A percentile compares a stretch with the other conserved stretches of the same genome.
Evolutionary conservation across 768 basidiomycete species (phyloP).

Genomic region (Hygrophoropsis aurantiaca): DNA sequence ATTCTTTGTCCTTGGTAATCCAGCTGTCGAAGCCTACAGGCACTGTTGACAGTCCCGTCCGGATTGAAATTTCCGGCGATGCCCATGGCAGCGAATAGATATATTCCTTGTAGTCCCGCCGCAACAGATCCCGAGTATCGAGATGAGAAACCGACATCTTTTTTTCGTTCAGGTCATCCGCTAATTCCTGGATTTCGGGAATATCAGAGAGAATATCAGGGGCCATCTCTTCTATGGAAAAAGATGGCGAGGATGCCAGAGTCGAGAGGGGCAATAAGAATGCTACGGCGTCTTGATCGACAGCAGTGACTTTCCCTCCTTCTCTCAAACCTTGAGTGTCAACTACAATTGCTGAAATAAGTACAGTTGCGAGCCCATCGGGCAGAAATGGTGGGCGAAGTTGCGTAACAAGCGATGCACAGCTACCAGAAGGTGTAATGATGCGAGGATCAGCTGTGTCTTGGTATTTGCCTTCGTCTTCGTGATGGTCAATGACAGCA

Average conservation of each 20-base stretch:
- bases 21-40: conserved; percentile 66
- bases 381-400: conserved; percentile 37
- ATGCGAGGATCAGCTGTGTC: conserved; percentile 65
- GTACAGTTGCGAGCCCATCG: conserved; percentile 69
- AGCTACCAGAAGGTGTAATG: conserved; percentile 74
- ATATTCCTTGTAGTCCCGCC: conserved; percentile 97
- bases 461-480: conserved; percentile 71
- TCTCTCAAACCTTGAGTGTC: conserved; percentile 81
- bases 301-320: conserved; percentile 71
- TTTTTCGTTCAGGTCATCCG: conserved; percentile 42
- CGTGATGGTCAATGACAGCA: conserved; percentile 89
- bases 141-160: conserved; percentile 74
- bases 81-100: conserved; percentile 39
- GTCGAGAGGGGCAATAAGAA: conserved; percentile 65
- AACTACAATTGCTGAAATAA: conserved; percentile 78
- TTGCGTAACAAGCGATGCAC: conserved; percentile 63
- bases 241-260: conserved; percentile 25
- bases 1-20: conserved; percentile 40
- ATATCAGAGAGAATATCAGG: conserved; percentile 35
- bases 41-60: conserved; percentile 80
- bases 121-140: conserved; percentile 71
- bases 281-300: conserved; percentile 63
- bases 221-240: conserved; percentile 4
- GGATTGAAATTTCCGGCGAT: conserved; percentile 35
- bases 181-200: conserved; percentile 48